phyloP scores from a whole-genome alignment of 2,329 filamentous ascomycete species.

The Aspergillus pseudoglaucus region DNA sequence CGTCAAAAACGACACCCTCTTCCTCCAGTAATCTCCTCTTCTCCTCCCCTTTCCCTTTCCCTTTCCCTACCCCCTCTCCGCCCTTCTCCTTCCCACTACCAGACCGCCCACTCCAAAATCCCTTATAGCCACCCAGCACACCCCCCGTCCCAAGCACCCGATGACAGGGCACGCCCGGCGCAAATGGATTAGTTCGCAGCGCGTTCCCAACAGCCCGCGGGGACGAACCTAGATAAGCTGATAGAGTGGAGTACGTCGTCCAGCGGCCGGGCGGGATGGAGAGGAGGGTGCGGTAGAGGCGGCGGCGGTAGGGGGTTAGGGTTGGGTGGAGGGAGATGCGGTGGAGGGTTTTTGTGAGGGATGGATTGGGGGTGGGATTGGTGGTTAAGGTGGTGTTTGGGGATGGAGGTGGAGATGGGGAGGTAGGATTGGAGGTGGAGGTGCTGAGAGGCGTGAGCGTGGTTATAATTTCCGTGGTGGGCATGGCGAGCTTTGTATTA shows the following conservation, averaged over 20 bases:
- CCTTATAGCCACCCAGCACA: conserved; percentile 48
- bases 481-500: too few species aligned
- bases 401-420: background rate
- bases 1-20: conserved; percentile 32
- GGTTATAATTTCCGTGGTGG: too few species aligned
- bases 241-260: conserved; percentile 70
- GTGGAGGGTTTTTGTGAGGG: conserved; percentile 25
- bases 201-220: conserved; percentile 73
- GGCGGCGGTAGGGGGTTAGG: conserved; percentile 46
- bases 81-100: conserved; percentile 29
- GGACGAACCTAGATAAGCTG: conserved; percentile 61
- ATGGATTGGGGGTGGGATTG: conserved; percentile 1
- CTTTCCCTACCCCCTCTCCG: conserved; percentile 29
- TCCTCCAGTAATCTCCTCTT: conserved; percentile 28
- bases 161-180: conserved; percentile 75
- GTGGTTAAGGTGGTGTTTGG: conserved; percentile 1
- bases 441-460: too few species aligned
- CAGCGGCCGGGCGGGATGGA: conserved; percentile 70
- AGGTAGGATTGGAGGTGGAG: background rate
- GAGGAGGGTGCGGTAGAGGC: conserved; percentile 64
- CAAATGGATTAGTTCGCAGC: conserved; percentile 71
- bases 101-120: conserved; percentile 42
- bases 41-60: conserved; percentile 25
- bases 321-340: conserved; percentile 39
- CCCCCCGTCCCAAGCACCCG: conserved; percentile 69